Conservation (phyloP, 1,284 basidiomycete species). For the Salmacisia buchloeana region DNA sequence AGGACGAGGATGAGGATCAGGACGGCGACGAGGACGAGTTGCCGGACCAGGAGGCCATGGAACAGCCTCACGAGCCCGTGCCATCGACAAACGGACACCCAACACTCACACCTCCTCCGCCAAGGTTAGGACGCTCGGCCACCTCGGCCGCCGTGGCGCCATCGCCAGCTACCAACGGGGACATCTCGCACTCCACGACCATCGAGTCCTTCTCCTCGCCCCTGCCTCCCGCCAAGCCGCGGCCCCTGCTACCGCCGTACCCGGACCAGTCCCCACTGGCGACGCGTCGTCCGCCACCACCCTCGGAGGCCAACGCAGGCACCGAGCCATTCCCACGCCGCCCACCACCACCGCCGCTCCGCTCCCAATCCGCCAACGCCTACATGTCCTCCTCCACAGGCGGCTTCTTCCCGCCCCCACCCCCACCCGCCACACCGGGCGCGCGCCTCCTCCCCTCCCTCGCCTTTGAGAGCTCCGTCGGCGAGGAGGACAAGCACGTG, state of each 20-base stretch:
- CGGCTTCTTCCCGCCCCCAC: neutral
- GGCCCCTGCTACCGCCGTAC: neutral
- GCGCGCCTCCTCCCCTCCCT: conserved; percentile 82
- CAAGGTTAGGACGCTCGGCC: neutral
- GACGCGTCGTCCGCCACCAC: neutral
- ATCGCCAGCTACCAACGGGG: neutral
- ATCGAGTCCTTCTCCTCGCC: neutral
- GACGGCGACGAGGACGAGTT: conserved; percentile 6
- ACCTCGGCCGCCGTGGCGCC: neutral
- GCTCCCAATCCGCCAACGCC: neutral
- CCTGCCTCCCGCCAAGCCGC: neutral
- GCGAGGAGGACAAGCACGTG: conserved; percentile 90
- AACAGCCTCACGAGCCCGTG: neutral
- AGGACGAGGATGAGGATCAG: conserved; percentile 19
- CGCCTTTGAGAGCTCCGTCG: conserved; percentile 91
- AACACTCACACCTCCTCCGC: no score
- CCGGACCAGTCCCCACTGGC: neutral
- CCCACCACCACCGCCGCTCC: neutral
- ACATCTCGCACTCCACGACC: neutral
- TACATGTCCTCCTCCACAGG: neutral
- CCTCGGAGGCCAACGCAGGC: neutral
- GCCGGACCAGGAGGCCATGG: neutral
- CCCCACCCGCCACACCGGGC: conserved; percentile 53
- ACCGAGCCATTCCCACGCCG: neutral
- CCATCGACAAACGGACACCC: neutral